Conservation (phyloP, 2,329 filamentous ascomycete genomes). For the Ophidiomyces ophidiicola region DNA sequence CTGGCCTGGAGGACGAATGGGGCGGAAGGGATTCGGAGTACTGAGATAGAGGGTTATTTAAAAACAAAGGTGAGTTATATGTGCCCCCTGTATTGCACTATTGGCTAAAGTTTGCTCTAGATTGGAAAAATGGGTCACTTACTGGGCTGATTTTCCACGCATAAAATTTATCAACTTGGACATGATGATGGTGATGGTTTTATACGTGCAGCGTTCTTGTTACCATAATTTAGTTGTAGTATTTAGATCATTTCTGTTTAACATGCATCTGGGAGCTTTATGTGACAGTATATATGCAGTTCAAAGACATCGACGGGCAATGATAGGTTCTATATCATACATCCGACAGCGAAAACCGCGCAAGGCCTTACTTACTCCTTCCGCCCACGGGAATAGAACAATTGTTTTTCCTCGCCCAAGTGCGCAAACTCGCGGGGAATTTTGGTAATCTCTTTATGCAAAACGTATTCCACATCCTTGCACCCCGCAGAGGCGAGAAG, state of each 20-base stretch:
- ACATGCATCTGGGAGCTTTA: too few relatives aligned
- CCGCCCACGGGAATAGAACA: slow-evolving; percentile 15
- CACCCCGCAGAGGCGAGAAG: slow-evolving; percentile 11
- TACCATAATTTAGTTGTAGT: too few relatives aligned
- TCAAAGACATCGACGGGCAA: too few relatives aligned
- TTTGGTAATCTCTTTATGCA: slow-evolving; percentile 10
- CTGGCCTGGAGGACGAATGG: slow-evolving; percentile 75
- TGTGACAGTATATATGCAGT: too few relatives aligned
- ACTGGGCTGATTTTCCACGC: slow-evolving; percentile 30
- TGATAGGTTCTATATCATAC: too few relatives aligned
- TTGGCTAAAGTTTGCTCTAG: slow-evolving; percentile 31
- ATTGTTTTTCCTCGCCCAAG: slow-evolving; percentile 6
- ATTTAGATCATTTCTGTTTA: neutral
- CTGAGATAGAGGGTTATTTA: slow-evolving; percentile 86
- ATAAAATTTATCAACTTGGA: neutral
- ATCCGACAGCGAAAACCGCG: neutral
- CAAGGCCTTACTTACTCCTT: slow-evolving; percentile 2
- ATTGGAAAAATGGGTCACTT: slow-evolving; percentile 84
- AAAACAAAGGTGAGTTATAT: slow-evolving; percentile 66
- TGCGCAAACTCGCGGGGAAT: slow-evolving; percentile 10
- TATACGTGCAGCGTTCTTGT: too few relatives aligned
- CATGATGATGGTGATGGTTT: neutral
- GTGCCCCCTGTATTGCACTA: neutral
- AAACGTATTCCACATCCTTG: slow-evolving; percentile 11
- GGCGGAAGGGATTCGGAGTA: slow-evolving; percentile 67